Evolutionary conservation across 1,284 basidiomycete species (phyloP).

Genomic region (Taiwanofungus camphoratus): DNA sequence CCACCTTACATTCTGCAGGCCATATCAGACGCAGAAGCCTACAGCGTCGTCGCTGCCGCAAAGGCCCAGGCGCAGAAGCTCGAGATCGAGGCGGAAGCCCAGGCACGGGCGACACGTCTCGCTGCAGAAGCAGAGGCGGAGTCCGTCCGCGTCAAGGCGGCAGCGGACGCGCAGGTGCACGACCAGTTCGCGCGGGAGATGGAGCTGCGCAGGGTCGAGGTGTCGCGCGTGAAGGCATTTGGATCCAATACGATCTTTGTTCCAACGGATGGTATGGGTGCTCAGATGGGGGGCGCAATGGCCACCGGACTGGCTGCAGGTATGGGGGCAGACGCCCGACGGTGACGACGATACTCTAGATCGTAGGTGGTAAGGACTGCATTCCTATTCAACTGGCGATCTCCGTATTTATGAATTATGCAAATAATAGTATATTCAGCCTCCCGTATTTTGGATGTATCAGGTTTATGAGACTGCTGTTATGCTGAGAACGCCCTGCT

Average conservation of each 20-base stretch:
- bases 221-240: conserved; percentile 57
- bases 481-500: too few species aligned
- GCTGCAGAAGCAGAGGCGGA: conserved; percentile 70
- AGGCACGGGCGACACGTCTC: conserved; percentile 65
- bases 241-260: conserved; percentile 69
- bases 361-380: too few species aligned
- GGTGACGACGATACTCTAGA: too few species aligned
- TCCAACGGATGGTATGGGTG: conserved; percentile 51
- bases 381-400: too few species aligned
- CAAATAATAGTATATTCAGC: too few species aligned
- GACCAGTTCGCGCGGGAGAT: conserved; percentile 73
- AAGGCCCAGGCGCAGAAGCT: conserved; percentile 67
- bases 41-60: conserved; percentile 64
- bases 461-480: too few species aligned
- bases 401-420: too few species aligned
- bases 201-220: conserved; percentile 61
- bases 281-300: conserved; percentile 54
- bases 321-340: conserved; percentile 40
- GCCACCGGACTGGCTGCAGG: conserved; percentile 60
- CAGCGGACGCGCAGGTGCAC: conserved; percentile 52
- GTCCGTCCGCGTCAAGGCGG: conserved; percentile 57
- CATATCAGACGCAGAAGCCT: conserved; percentile 69
- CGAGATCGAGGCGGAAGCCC: conserved; percentile 67
- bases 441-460: too few species aligned
- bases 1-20: conserved; percentile 33